phyloP scores from a whole-genome alignment of 305 asterid species.

The Solanum hybrid region DNA sequence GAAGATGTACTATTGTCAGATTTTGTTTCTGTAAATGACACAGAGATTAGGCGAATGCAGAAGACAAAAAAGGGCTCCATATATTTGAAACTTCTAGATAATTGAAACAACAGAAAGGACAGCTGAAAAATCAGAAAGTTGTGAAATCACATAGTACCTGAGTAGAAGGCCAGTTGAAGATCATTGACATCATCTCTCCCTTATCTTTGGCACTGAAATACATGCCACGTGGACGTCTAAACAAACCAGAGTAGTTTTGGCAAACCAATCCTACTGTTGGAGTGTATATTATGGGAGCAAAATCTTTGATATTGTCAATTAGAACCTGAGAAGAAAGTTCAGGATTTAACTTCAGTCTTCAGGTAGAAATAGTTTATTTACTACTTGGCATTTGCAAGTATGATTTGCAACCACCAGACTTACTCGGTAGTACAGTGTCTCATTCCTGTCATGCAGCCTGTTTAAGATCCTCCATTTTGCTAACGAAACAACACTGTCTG shows the following conservation, averaged over 20 bases:
- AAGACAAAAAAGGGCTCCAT: neutral
- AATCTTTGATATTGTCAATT: slow-evolving; percentile 77
- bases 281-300: slow-evolving; percentile 93
- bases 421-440: slow-evolving; percentile 92
- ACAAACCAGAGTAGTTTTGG: slow-evolving; percentile 95
- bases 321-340: slow-evolving; percentile 49
- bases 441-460: slow-evolving; percentile 96
- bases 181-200: slow-evolving; percentile 99
- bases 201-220: slow-evolving; percentile 97
- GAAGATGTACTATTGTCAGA: neutral
- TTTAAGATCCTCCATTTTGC: slow-evolving; percentile 97
- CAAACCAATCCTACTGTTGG: slow-evolving; percentile 98
- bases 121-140: neutral
- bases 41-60: neutral
- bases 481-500: slow-evolving; percentile 49
- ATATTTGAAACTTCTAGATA: neutral
- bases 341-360: slow-evolving; percentile 9
- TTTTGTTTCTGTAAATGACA: neutral
- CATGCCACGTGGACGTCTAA: slow-evolving; percentile 99
- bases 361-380: neutral
- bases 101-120: neutral
- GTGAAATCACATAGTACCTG: slow-evolving; percentile 39
- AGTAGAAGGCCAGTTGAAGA: slow-evolving; percentile 87
- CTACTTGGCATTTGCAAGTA: slow-evolving; percentile 2
- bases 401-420: slow-evolving; percentile 22